Evolutionary conservation across 148 eudicot genomes (phyloP), one percentile per base, ranked within the genome.

Genomic region (Diospyros kaki): DNA sequence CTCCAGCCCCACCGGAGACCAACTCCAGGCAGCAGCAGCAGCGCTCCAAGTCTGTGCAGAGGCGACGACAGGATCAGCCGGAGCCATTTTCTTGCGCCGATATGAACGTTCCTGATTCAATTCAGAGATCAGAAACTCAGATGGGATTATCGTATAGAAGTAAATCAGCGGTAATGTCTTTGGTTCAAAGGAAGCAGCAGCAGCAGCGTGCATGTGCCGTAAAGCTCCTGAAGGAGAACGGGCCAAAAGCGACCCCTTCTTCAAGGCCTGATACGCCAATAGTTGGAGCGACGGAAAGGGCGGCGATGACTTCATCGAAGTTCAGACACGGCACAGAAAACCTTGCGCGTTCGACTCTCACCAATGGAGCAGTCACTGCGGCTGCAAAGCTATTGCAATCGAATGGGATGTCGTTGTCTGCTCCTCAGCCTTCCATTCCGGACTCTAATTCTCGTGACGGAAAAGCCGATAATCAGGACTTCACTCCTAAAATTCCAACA

Each of bases 321-420:
- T 83, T 68, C 68, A 76, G 76, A 62, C 70, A 56, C 9, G 45
- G 68, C 58, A 69, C 3, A 39, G 56, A 68, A 28, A 68, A 68
- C 59, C 17, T 56, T 56, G 59, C 18, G 64, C 64, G 68, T 18
- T 67, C 39, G 45, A 38, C 4, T 46, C 45, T 48, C 44, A 42
- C 58, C 12, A 44, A 28, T 28, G 28, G 82, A 61, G 58, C 79
- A 45, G 86, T 82, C n/a, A 78, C 86, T 2, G 88, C 87, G 1
- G 96, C 96, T 6, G 81, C 88, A 8, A 89, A 85, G 82, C 76
- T 91, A 40, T 54, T 88, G 64, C 96, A 83, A 6, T 79, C 79
- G 11, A 81, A 61, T 66, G 89, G 79, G 63, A 64, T 80, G 67
- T 66, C 81, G 18, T 51, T 61, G 28, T 28, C 28, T 6, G 48